Percentiles rank a stretch among this genome's conserved stretches.
phyloP scores from a whole-genome alignment of 2,329 filamentous ascomycete genomes.

The Phaeosphaeriaceae sp. region DNA sequence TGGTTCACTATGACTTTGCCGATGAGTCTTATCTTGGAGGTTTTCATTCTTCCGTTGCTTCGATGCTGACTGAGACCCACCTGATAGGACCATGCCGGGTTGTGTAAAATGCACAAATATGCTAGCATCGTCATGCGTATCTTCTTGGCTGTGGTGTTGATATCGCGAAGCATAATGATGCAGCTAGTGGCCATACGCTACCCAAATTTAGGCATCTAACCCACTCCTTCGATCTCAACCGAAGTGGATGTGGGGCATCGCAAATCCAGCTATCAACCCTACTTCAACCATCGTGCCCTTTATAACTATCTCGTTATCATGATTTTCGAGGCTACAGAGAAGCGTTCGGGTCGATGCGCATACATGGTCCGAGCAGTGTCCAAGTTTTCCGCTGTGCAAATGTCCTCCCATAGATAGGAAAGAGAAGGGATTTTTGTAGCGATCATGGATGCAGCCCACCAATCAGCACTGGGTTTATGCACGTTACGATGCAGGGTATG shows the following conservation, averaged over 20 bases:
- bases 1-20: not conserved
- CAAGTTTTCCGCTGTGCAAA: slow-evolving; percentile 33
- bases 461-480: slow-evolving; percentile 28
- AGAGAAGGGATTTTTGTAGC: slow-evolving; percentile 6
- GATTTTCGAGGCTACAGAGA: slow-evolving; percentile 8
- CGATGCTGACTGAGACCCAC: too few relatives aligned
- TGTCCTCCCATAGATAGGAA: slow-evolving; percentile 35
- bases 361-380: slow-evolving; percentile 15
- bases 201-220: slow-evolving; percentile 17
- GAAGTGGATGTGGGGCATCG: slow-evolving; percentile 22
- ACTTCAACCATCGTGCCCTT: slow-evolving; percentile 13
- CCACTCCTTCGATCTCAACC: slow-evolving; percentile 19
- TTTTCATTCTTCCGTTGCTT: too few relatives aligned
- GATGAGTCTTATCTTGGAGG: too few relatives aligned
- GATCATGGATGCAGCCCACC: slow-evolving; percentile 14
- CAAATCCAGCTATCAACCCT: slow-evolving; percentile 19
- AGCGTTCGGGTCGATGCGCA: slow-evolving; percentile 12
- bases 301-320: slow-evolving; percentile 10
- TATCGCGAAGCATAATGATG: slow-evolving; percentile 31
- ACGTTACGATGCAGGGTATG: slow-evolving; percentile 18
- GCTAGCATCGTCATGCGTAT: slow-evolving; percentile 22
- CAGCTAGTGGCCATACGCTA: slow-evolving; percentile 15
- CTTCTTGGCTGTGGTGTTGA: slow-evolving; percentile 27
- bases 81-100: slow-evolving; percentile 4
- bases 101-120: slow-evolving; percentile 1